Evolutionary conservation across 73 alveolate species (phyloP), one percentile per base, ranked within the genome.

Genomic region (Paraurostyla sp.): DNA sequence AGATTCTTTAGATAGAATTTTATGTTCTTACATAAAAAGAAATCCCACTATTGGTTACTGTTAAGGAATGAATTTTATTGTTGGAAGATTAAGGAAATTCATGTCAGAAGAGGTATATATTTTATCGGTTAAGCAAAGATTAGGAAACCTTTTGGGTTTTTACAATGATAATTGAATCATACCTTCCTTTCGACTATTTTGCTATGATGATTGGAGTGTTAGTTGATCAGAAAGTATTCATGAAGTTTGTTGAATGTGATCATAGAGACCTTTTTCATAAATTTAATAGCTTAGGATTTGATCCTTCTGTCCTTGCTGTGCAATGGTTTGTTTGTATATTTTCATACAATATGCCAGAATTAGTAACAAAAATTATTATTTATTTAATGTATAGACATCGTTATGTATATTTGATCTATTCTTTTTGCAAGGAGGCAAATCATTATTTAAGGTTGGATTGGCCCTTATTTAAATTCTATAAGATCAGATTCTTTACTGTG

Each of bases 111-210:
- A 87, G 52, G 93, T 71, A 83, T 46, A 27, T 9, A 0, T 45
- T 18, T 29, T 16, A 25, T n/a, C n/a, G n/a, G n/a, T n/a, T n/a
- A n/a, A n/a, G n/a, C n/a, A n/a, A n/a, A n/a, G n/a, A n/a, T n/a
- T 68, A 85, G 93, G 93, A 87, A 54, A 29, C 85, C 20, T 87
- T 87, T 56, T 87, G 93, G 93, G 83, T 87, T 0, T 76, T 87
- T 27, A 38, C 69, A 9, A 84, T 52, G 84, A 87, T 87, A 0
- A 45, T 87, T 9, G 93, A 87, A 51, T 27, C 35, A 0, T 87
- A 87, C 71, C 50, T 87, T 43, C 93, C 93, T 13, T 75, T 45
- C 56, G 93, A 87, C 25, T 87, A 87, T 41, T 87, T 45, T 48
- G 50, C 93, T 0, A 68, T 63, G 78, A 87, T 87, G 91, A 87